Base-by-base conservation (phyloP, 1,284 basidiomycete species). In the Vanrija pseudolonga region DNA sequence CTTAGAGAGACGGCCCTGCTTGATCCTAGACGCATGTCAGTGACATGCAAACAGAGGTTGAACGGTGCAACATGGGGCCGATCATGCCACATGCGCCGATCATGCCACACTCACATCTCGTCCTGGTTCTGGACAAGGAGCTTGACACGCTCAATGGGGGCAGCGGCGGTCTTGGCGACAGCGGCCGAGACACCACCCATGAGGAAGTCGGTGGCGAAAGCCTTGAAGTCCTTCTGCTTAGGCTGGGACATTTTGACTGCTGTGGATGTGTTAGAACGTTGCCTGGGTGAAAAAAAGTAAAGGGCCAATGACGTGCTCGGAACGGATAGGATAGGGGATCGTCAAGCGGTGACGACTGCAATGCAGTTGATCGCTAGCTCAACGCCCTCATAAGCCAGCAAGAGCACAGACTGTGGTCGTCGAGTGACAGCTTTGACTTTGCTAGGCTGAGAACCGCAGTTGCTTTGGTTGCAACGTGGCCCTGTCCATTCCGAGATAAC, bases 81-180 rank as follows among this genome's bases (percentile, higher is more conserved):
- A n/a, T n/a, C n/a, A n/a, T n/a, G 28, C 28, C 28, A 32, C 28
- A 32, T 5, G 32, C 14, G 32, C 32, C 32, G 11, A 76, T 36
- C 12, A 12, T 32, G 32, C 32, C 32, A 32, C 3, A 67, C 74
- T 67, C 60, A 76, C 76, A 76, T 76, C 66, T 76, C 76, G 67
- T 79, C 82, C 76, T 97, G 93, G 82, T 97, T 97, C 81, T 97
- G 93, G 67, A 97, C 89, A 76, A 97, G 82, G 73, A 97, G 86
- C 86, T 82, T 98, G 81, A 98, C 94, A 78, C 94, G 92, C 85
- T 98, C 94, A 74, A 98, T 97, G 81, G 95, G 94, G 61, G 94
- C 94, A 70, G 94, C 94, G 67, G 88, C 89, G 62, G 94, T 97
- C 85, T 98, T 98, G 56, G 94, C 88, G 78, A 97, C 90, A 67